Percentiles rank a stretch among this genome's conserved stretches.
Conservation (phyloP, 176 grass and related monocot genomes). For the Metroxylon sagu region DNA sequence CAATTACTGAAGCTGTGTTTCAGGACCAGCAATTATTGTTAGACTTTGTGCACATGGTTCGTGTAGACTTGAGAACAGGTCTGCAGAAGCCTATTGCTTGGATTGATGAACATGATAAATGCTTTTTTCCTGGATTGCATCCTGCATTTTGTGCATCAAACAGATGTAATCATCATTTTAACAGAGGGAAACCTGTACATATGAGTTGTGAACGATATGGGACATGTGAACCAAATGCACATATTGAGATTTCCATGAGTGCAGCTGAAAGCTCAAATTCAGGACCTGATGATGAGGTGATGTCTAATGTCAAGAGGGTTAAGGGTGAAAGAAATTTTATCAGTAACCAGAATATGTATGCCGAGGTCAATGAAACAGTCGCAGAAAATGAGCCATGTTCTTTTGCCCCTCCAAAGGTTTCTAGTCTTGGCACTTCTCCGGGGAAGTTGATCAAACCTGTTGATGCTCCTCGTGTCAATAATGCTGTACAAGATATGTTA, state of each 20-base stretch:
- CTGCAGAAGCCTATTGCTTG: constrained; percentile 67
- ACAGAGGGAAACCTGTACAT: constrained; percentile 24
- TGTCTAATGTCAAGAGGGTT: constrained; percentile 40
- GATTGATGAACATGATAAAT: constrained; percentile 67
- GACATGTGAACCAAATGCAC: constrained; percentile 20
- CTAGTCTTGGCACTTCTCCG: constrained; percentile 13
- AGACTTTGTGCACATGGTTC: constrained; percentile 83
- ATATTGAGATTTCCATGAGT: constrained; percentile 35
- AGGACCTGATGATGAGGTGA: constrained; percentile 40
- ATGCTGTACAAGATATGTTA: constrained; percentile 67
- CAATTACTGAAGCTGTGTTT: constrained; percentile 55
- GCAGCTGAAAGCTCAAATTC: constrained; percentile 84
- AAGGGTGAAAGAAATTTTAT: constrained; percentile 24
- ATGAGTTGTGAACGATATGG: constrained; percentile 32
- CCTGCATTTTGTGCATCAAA: constrained; percentile 24
- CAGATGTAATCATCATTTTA: constrained; percentile 22
- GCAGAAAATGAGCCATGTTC: constrained; percentile 56
- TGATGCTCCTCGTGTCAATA: constrained; percentile 24
- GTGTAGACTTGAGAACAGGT: constrained; percentile 43
- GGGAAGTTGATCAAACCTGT: constrained; percentile 22
- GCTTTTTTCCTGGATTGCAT: constrained; percentile 60
- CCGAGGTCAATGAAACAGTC: constrained; percentile 36
- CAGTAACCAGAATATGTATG: constrained; percentile 4
- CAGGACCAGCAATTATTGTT: constrained; percentile 47
- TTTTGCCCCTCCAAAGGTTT: constrained; percentile 24